Conservation (phyloP, 768 basidiomycete genomes). For the Hortiboletus campestris region DNA sequence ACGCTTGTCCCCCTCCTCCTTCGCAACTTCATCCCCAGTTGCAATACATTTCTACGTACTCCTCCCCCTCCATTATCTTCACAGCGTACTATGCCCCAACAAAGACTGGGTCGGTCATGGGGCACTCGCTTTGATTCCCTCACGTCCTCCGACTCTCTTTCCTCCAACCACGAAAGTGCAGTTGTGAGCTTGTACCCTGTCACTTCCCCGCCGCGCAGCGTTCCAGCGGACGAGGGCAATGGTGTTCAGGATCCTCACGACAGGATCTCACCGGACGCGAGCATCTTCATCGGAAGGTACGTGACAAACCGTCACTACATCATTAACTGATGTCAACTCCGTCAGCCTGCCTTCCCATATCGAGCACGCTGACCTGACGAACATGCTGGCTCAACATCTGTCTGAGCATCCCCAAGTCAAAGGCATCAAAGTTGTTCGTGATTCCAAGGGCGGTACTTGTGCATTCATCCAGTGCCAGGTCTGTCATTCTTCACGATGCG, state of each 20-base stretch:
- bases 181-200: constrained; percentile 3
- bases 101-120: constrained; percentile 53
- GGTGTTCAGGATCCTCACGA: constrained; percentile 37
- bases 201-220: constrained; percentile 16
- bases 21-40: constrained; percentile 1
- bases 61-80: constrained; percentile 11
- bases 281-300: constrained; percentile 84
- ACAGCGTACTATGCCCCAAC: constrained; percentile 43
- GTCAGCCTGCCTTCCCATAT: constrained; percentile 67
- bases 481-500: constrained; percentile 14
- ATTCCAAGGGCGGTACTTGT: constrained; percentile 74
- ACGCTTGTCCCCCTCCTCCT: constrained; percentile 8
- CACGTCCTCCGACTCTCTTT: constrained; percentile 46
- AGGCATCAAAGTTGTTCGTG: constrained; percentile 68
- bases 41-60: constrained; percentile 20
- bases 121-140: constrained; percentile 73
- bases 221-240: constrained; percentile 27
- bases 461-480: constrained; percentile 89
- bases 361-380: constrained; percentile 59
- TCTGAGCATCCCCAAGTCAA: constrained; percentile 64
- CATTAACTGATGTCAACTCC: constrained; percentile 9
- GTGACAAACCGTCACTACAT: constrained; percentile 1
- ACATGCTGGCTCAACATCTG: constrained; percentile 63
- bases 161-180: constrained; percentile 33
- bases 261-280: constrained; percentile 68